These are phyloP conservation scores for Pseudocercospora macadamiae DNA, from an alignment of 2,329 filamentous ascomycete species.

Conservation along the genomic window DNA sequence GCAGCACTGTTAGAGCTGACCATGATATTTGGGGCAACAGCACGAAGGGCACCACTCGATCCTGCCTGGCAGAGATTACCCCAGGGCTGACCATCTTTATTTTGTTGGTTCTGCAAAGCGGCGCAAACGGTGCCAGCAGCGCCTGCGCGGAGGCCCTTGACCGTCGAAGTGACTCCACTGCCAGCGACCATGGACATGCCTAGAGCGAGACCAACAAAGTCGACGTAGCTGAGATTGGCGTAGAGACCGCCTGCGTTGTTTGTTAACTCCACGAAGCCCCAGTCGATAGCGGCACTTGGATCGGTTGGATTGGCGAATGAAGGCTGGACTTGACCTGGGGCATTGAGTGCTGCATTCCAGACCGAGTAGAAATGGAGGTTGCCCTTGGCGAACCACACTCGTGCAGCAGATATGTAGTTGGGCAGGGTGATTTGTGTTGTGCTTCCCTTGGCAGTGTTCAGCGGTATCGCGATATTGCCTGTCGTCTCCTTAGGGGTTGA, in stretches of 20 bases:
- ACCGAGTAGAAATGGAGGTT: constrained; percentile 50
- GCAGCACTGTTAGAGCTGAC: constrained; percentile 48
- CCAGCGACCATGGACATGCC: constrained; percentile 58
- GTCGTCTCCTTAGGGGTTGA: constrained; percentile 42
- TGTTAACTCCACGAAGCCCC: constrained; percentile 50
- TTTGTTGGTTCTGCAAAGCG: constrained; percentile 58
- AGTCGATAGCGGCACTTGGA: constrained; percentile 45
- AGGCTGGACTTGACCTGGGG: constrained; percentile 51
- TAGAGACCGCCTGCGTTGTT: constrained; percentile 49
- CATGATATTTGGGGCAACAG: constrained; percentile 46
- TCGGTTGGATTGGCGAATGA: constrained; percentile 45
- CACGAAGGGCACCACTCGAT: constrained; percentile 42
- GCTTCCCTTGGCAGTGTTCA: constrained; percentile 39
- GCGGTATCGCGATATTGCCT: constrained; percentile 46
- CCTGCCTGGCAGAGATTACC: constrained; percentile 59
- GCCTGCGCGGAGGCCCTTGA: constrained; percentile 62
- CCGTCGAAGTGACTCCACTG: constrained; percentile 46
- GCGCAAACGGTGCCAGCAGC: constrained; percentile 61
- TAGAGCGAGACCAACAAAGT: constrained; percentile 48
- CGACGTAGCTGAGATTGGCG: constrained; percentile 43
- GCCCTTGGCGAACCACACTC: constrained; percentile 53
- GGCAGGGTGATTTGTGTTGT: constrained; percentile 53
- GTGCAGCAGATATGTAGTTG: constrained; percentile 45
- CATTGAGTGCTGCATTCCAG: constrained; percentile 30
- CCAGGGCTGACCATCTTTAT: constrained; percentile 63